phyloP scores from a whole-genome alignment of 2,329 filamentous ascomycete species.

The Orbilia brochopaga region DNA sequence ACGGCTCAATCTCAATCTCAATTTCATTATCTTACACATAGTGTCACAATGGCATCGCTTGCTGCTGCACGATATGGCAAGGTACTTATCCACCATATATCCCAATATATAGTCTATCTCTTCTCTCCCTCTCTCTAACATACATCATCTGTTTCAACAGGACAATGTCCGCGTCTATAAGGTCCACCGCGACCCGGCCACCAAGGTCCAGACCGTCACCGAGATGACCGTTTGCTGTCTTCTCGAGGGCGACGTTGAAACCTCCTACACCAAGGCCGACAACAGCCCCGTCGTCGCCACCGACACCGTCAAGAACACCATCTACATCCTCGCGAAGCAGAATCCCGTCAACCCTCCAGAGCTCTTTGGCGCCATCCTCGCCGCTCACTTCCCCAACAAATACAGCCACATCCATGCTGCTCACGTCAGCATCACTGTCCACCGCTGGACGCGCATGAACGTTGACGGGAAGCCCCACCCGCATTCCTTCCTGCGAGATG shows the following conservation, averaged over 20 bases:
- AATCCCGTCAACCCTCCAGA: constrained; percentile 91
- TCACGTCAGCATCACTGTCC: constrained; percentile 79
- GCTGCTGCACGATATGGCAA: constrained; percentile 55
- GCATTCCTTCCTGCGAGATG: constrained; percentile 91
- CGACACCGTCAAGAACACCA: constrained; percentile 97
- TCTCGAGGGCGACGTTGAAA: constrained; percentile 89
- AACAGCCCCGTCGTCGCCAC: constrained; percentile 95
- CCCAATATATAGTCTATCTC: constrained; percentile 10
- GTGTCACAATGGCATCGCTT: constrained; percentile 51
- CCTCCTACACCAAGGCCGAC: constrained; percentile 82
- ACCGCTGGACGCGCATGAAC: constrained; percentile 89
- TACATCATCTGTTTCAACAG: constrained; percentile 61
- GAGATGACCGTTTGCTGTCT: constrained; percentile 96
- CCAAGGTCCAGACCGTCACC: constrained; percentile 80
- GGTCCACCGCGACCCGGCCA: constrained; percentile 78
- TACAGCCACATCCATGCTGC: constrained; percentile 88
- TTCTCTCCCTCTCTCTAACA: not conserved
- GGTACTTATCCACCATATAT: constrained; percentile 39
- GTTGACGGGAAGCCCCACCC: constrained; percentile 89
- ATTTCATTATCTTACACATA: not conserved
- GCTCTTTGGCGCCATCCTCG: constrained; percentile 83
- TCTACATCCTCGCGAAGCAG: constrained; percentile 93
- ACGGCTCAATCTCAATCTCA: not conserved
- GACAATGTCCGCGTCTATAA: constrained; percentile 99
- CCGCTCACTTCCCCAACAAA: constrained; percentile 83